Evolutionary conservation across 2,329 filamentous ascomycete genomes (phyloP).

Genomic region (Ceratocystis smalleyi): DNA sequence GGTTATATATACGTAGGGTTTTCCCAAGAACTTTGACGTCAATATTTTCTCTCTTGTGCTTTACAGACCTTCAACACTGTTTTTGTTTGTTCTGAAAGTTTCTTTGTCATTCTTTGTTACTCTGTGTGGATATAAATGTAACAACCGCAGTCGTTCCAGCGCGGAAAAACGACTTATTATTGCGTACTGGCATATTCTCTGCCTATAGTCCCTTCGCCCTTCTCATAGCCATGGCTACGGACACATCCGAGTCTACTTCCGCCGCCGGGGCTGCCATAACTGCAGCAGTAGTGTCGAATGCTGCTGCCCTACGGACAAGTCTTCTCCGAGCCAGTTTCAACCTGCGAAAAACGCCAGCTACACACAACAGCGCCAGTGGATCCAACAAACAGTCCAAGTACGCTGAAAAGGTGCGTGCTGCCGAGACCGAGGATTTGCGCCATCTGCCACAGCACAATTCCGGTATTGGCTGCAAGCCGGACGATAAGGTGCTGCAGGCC

Average conservation of each 20-base stretch:
- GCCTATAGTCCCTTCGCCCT: neutral
- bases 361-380: neutral
- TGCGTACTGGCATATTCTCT: too few species aligned
- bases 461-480: constrained; percentile 11
- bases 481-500: neutral
- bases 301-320: constrained; percentile 2
- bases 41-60: neutral
- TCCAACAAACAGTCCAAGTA: constrained; percentile 9
- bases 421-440: constrained; percentile 11
- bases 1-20: neutral
- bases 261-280: neutral
- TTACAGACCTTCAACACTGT: neutral
- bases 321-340: constrained; percentile 2
- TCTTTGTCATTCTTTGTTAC: neutral
- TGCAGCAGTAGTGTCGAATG: constrained; percentile 8
- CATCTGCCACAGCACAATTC: constrained; percentile 12
- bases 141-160: neutral
- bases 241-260: neutral
- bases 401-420: neutral
- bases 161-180: too few species aligned
- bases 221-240: neutral
- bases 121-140: neutral
- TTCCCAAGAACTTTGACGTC: neutral
- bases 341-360: neutral
- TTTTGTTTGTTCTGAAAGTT: neutral